Percentiles rank a stretch among this genome's conserved stretches.
phyloP scores from a whole-genome alignment of 176 grass and related monocot genomes.

The Bothriochloa decipiens region DNA sequence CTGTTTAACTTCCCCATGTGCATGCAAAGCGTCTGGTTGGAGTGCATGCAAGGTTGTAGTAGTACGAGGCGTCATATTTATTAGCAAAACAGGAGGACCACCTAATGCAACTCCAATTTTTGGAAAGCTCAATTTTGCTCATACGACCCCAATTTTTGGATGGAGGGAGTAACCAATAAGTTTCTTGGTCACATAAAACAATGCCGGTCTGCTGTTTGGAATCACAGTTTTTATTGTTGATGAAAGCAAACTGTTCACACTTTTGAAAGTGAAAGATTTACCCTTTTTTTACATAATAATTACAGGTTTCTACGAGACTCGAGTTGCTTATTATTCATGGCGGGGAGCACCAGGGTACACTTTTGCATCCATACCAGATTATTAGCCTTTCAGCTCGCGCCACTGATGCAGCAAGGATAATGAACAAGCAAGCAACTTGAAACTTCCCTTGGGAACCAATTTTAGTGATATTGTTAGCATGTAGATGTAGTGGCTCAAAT shows the following conservation, averaged over 20 bases:
- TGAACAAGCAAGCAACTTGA: background rate
- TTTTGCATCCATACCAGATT: slow-evolving; percentile 86
- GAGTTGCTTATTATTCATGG: slow-evolving; percentile 96
- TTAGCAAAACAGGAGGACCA: no score
- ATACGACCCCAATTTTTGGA: no score
- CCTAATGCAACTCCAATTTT: no score
- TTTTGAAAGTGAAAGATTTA: background rate
- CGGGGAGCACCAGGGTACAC: slow-evolving; percentile 85
- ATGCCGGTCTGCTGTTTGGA: background rate
- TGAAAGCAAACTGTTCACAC: background rate
- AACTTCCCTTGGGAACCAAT: slow-evolving; percentile 1
- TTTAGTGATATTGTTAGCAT: slow-evolving; percentile 19
- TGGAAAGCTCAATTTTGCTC: no score
- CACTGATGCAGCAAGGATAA: background rate
- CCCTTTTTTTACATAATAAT: background rate
- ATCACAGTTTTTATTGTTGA: background rate
- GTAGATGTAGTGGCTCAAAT: slow-evolving; percentile 12
- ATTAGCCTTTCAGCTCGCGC: slow-evolving; percentile 42
- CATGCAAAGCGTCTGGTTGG: no score
- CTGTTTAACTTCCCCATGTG: no score
- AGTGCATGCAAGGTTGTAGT: no score
- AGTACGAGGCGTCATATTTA: no score
- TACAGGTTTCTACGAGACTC: slow-evolving; percentile 93
- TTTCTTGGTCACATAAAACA: background rate
- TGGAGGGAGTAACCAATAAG: background rate